These are phyloP conservation scores for Gossypium longicalyx DNA, from an alignment of 345 rosid species.

Conservation along the genomic window DNA sequence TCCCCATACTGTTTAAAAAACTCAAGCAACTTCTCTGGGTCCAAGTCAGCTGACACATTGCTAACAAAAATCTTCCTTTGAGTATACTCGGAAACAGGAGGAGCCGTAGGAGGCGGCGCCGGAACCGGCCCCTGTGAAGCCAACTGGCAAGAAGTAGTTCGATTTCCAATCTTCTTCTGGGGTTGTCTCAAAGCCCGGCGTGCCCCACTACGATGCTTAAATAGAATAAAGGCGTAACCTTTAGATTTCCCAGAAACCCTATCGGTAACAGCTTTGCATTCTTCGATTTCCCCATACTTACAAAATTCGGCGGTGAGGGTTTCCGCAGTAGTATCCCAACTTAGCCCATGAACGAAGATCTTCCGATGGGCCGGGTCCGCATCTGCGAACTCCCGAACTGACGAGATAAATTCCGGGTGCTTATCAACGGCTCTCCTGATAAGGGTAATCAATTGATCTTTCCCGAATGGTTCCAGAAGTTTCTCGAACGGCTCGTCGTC, in stretches of 20 bases:
- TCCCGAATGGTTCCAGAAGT: slow-evolving; percentile 62
- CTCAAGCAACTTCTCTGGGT: slow-evolving; percentile 45
- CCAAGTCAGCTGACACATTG: slow-evolving; percentile 58
- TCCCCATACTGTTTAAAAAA: slow-evolving; percentile 66
- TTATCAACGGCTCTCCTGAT: slow-evolving; percentile 51
- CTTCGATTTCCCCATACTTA: slow-evolving; percentile 72
- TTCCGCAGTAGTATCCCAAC: slow-evolving; percentile 77
- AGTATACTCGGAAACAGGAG: slow-evolving; percentile 49
- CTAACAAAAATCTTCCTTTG: slow-evolving; percentile 80
- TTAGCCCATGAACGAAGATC: slow-evolving; percentile 76
- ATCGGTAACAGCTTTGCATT: slow-evolving; percentile 69
- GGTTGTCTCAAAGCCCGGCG: slow-evolving; percentile 63
- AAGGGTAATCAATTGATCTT: slow-evolving; percentile 47
- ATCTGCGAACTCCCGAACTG: slow-evolving; percentile 48
- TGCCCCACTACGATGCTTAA: slow-evolving; percentile 57
- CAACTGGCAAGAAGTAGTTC: slow-evolving; percentile 65
- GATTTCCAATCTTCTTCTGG: slow-evolving; percentile 68
- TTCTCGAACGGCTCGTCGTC: slow-evolving; percentile 64
- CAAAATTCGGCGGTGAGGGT: slow-evolving; percentile 47
- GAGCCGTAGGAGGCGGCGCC: slow-evolving; percentile 42
- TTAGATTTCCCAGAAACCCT: slow-evolving; percentile 70
- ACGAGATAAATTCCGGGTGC: slow-evolving; percentile 37
- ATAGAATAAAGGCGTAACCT: slow-evolving; percentile 76
- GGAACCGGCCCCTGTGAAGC: slow-evolving; percentile 70
- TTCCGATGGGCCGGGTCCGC: slow-evolving; percentile 71